A percentile compares a stretch with the other conserved stretches of the same genome.
phyloP scores from a whole-genome alignment of 2,329 filamentous ascomycete genomes.

The Penicillium polonicum region DNA sequence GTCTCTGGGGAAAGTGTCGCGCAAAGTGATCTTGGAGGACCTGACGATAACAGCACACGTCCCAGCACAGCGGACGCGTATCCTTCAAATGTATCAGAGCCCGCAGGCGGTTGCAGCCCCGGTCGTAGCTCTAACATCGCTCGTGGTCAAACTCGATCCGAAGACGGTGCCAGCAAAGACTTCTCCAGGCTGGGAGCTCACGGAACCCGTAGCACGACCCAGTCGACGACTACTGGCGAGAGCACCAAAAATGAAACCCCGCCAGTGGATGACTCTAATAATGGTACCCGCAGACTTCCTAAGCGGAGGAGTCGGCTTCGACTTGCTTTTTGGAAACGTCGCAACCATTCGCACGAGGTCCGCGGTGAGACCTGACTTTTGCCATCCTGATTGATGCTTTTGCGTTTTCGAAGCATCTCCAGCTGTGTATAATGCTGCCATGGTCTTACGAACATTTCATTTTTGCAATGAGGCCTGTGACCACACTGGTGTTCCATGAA shows the following conservation, averaged over 20 bases:
- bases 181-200: slow-evolving; percentile 22
- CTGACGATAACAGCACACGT: slow-evolving; percentile 29
- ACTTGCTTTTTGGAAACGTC: slow-evolving; percentile 44
- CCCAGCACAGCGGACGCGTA: slow-evolving; percentile 33
- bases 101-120: slow-evolving; percentile 24
- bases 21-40: slow-evolving; percentile 32
- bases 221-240: slow-evolving; percentile 29
- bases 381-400: slow-evolving; percentile 11
- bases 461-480: slow-evolving; percentile 25
- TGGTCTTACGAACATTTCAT: slow-evolving; percentile 29
- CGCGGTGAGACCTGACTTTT: slow-evolving; percentile 33
- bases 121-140: slow-evolving; percentile 23
- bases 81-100: slow-evolving; percentile 21
- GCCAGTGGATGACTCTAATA: slow-evolving; percentile 23
- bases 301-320: slow-evolving; percentile 42
- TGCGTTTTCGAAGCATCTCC: slow-evolving; percentile 1
- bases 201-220: slow-evolving; percentile 28
- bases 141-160: slow-evolving; percentile 15
- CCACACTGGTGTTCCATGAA: slow-evolving; percentile 32
- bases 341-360: slow-evolving; percentile 33
- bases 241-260: slow-evolving; percentile 28
- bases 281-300: slow-evolving; percentile 29
- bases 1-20: slow-evolving; percentile 28
- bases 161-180: slow-evolving; percentile 28
- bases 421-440: slow-evolving; percentile 23